Evolutionary conservation across 805 yeast genomes (phyloP).

Genomic region (Hanseniaspora guilliermondii): DNA sequence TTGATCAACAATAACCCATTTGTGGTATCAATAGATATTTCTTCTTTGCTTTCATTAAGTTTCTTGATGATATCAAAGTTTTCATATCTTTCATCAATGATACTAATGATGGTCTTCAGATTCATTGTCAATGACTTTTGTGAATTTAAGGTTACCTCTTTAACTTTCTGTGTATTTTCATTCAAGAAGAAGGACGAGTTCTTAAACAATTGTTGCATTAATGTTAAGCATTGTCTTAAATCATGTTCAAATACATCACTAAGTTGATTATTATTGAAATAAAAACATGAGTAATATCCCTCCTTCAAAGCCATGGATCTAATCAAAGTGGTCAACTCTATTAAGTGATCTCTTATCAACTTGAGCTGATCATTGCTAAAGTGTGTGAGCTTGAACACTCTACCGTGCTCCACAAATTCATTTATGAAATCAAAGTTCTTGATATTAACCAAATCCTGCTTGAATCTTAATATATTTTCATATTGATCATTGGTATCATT

Average conservation of each 20-base stretch:
- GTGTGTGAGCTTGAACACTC: not conserved
- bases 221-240: not conserved
- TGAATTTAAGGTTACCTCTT: not conserved
- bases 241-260: not conserved
- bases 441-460: conserved; percentile 9
- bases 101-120: not conserved
- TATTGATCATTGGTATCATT: not conserved
- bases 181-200: not conserved
- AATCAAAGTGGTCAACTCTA: conserved; percentile 1
- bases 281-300: not conserved
- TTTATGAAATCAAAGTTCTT: conserved; percentile 1
- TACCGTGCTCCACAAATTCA: not conserved
- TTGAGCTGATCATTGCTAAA: conserved; percentile 3
- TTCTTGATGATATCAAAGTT: not conserved
- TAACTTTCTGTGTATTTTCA: not conserved
- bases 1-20: conserved; percentile 27
- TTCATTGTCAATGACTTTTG: not conserved
- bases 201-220: not conserved
- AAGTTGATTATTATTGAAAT: not conserved
- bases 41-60: not conserved
- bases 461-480: not conserved
- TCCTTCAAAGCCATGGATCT: conserved; percentile 9
- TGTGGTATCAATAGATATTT: not conserved
- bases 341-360: conserved; percentile 1
- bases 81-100: not conserved